Evolutionary conservation across 208 protist species (phyloP), one percentile per base, ranked within the genome.

Genomic region (Trypanosoma rangeli): DNA sequence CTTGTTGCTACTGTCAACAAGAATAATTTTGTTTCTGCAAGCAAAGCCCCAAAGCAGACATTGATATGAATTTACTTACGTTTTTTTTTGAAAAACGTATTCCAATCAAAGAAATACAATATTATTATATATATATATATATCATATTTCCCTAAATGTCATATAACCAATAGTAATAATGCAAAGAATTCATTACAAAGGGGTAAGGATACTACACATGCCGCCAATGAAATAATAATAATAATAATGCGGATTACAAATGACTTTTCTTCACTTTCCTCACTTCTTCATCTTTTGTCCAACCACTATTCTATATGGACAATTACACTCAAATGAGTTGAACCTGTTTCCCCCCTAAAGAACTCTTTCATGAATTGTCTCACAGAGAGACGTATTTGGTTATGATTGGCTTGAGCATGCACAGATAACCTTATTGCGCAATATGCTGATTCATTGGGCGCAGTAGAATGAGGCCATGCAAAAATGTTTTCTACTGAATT

Each of bases 391-490:
- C 60, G 39, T 5, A 67, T 10, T 39, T 58, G 44, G 1, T 3
- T 73, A 59, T 44, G 79, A 59, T 76, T 77, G 82, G 8, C 59
- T 68, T 3, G 67, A 68, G 15, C 8, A 33, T 55, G 31, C 0
- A 26, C 42, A 22, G n/a, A 62, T 44, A 71, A 4, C 61, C 24
- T 57, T 13, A 91, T 50, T 18, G 77, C 67, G 55, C 83, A 89
- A 63, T 89, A 75, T 35, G 73, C 66, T 22, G 84, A 78, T 46
- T 89, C 81, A 8, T 80, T 81, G 1, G 87, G 85, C 29, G 83
- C 67, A 29, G 85, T 90, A 22, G 83, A 87, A 52, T 93, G 81
- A 35, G 82, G 78, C 86, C 84, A 90, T 0, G 86, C 35, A 62
- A 68, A 82, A 24, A 82, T 62, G 44, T 60, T 68, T n/a, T 57